A percentile compares a stretch with the other conserved stretches of the same genome.
Evolutionary conservation across 176 grass and related monocot species (phyloP).

Genomic region (Bromus sterilis): DNA sequence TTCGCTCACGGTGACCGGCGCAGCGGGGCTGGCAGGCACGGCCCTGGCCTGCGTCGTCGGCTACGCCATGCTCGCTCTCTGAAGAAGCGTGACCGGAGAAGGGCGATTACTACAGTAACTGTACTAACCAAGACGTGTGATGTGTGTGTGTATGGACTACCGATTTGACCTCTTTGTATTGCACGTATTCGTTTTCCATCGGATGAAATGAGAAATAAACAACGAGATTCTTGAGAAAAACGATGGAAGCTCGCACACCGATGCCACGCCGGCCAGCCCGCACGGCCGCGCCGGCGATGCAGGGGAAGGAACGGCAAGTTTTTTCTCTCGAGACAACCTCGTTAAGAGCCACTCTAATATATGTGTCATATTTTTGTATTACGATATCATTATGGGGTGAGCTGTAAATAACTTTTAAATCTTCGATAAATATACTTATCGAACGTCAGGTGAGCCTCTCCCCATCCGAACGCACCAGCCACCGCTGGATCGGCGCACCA

Average conservation of each 20-base stretch:
- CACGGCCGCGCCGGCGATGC: background rate
- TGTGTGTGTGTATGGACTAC: background rate
- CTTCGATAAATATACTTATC: no score
- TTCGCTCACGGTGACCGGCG: background rate
- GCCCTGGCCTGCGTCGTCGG: conserved; percentile 38
- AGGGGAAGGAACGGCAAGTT: background rate
- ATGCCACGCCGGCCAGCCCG: background rate
- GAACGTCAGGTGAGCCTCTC: no score
- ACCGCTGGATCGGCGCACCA: no score
- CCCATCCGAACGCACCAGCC: no score
- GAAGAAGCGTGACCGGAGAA: background rate
- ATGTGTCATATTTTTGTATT: no score
- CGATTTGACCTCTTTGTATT: background rate
- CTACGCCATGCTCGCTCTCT: conserved; percentile 46
- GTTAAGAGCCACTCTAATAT: no score
- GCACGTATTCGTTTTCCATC: conserved; percentile 28
- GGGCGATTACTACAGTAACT: background rate
- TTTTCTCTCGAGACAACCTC: no score
- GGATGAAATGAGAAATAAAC: conserved; percentile 8
- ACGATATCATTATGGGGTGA: no score
- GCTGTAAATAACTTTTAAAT: no score
- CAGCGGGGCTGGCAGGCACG: conserved; percentile 26
- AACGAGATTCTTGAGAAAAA: background rate
- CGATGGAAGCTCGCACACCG: background rate
- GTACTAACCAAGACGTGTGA: background rate